Evolutionary conservation across 2,329 filamentous ascomycete species (phyloP).

Genomic region (Colletotrichum ledebouriae): DNA sequence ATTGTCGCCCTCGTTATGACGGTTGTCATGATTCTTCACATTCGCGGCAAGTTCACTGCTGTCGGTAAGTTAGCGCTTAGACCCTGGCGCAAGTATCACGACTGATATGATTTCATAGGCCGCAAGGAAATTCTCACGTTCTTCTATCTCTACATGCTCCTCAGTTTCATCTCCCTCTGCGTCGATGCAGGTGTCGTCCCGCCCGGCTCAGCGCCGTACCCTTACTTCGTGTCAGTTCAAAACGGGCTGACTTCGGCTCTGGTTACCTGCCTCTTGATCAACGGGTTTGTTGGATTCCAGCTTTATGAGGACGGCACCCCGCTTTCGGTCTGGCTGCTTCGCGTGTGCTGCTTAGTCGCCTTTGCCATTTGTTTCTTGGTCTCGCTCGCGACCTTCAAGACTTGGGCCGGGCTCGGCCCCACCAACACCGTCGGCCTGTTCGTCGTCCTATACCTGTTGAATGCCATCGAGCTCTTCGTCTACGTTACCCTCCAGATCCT

Average conservation of each 20-base stretch:
- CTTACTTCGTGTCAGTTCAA: conserved; percentile 92
- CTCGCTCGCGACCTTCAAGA: conserved; percentile 91
- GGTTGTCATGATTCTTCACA: conserved; percentile 96
- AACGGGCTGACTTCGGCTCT: conserved; percentile 87
- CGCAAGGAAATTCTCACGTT: conserved; percentile 84
- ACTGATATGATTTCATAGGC: conserved; percentile 53
- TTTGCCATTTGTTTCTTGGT: conserved; percentile 91
- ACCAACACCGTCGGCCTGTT: conserved; percentile 91
- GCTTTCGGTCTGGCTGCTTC: conserved; percentile 92
- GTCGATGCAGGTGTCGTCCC: conserved; percentile 95
- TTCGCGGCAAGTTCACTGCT: conserved; percentile 97
- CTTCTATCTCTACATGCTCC: conserved; percentile 95
- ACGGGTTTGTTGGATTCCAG: conserved; percentile 98
- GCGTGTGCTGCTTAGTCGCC: conserved; percentile 81
- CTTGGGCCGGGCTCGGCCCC: conserved; percentile 87
- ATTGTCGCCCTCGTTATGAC: conserved; percentile 93
- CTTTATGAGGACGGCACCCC: conserved; percentile 97
- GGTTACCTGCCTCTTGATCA: conserved; percentile 91
- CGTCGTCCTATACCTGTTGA: conserved; percentile 91
- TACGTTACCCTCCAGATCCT: conserved; percentile 91
- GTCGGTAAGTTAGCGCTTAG: conserved; percentile 75
- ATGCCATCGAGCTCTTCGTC: conserved; percentile 86
- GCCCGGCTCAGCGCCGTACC: conserved; percentile 82
- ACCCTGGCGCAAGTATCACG: not conserved
- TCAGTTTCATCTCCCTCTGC: conserved; percentile 89